Conservation (phyloP, 441 rosid species). For the Corymbia calophylla region DNA sequence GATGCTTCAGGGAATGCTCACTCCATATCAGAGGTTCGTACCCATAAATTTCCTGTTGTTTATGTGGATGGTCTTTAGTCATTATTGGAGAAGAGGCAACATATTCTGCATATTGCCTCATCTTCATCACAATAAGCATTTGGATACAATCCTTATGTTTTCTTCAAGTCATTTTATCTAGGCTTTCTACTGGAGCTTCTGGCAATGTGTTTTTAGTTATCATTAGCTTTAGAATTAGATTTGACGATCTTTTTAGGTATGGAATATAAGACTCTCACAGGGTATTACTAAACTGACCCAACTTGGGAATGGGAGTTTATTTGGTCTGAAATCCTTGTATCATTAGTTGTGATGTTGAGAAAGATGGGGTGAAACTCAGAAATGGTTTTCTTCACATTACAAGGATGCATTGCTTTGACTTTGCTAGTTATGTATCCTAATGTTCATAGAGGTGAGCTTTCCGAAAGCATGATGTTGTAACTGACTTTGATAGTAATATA, state of each 20-base stretch:
- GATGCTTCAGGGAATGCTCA: conserved; percentile 16
- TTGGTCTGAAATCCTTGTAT: background rate
- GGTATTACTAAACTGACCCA: background rate
- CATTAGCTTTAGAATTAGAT: background rate
- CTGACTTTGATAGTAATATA: background rate
- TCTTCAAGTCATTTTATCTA: background rate
- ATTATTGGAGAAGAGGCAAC: background rate
- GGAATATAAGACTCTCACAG: background rate
- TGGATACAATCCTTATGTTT: background rate
- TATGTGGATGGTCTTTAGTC: background rate
- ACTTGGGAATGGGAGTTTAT: background rate
- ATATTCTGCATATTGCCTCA: background rate
- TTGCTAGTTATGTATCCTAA: background rate
- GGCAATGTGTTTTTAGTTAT: background rate
- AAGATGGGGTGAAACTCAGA: background rate
- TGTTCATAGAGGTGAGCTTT: background rate
- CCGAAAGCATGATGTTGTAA: background rate
- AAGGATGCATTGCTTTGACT: background rate
- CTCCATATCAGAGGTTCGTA: conserved; percentile 33
- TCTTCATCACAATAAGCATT: background rate
- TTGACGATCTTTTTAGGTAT: background rate
- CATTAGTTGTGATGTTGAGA: background rate
- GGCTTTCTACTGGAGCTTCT: background rate
- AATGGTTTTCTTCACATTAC: background rate
- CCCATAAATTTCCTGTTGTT: background rate